phyloP scores from a whole-genome alignment of 306 rosid genomes.

The Sindora glabra region DNA sequence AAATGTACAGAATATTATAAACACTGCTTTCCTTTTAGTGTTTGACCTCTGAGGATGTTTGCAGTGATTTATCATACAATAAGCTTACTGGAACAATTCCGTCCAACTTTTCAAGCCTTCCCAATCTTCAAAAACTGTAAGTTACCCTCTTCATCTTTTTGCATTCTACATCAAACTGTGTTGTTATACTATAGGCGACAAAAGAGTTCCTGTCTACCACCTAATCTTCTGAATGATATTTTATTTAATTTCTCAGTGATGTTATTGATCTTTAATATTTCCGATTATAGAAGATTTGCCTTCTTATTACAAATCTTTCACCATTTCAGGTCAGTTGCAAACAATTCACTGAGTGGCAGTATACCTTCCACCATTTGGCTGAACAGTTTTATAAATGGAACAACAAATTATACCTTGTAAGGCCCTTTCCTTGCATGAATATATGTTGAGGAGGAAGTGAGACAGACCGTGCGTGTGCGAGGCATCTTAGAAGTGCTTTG shows the following conservation, averaged over 20 bases:
- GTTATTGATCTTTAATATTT: no score
- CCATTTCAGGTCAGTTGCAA: no score
- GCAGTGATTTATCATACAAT: slow-evolving; percentile 73
- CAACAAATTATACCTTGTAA: slow-evolving; percentile 49
- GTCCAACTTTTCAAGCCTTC: slow-evolving; percentile 47
- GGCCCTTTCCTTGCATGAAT: slow-evolving; percentile 8
- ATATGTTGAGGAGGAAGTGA: background rate
- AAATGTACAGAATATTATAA: background rate
- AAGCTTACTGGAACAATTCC: slow-evolving; percentile 64
- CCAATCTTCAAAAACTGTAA: slow-evolving; percentile 75
- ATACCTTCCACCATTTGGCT: slow-evolving; percentile 71
- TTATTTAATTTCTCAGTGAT: no score
- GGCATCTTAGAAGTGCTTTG: background rate
- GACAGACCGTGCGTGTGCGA: background rate
- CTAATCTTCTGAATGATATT: no score
- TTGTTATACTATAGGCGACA: background rate
- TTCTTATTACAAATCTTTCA: no score
- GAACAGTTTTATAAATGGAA: slow-evolving; percentile 28
- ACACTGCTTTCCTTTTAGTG: background rate
- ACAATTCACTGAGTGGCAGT: no score
- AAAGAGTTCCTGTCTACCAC: background rate
- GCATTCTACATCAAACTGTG: background rate
- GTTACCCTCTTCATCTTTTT: slow-evolving; percentile 16
- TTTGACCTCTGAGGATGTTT: background rate
- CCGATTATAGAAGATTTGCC: no score